Evolutionary conservation across 2,329 filamentous ascomycete species (phyloP).

Genomic region (Balansia obtecta): DNA sequence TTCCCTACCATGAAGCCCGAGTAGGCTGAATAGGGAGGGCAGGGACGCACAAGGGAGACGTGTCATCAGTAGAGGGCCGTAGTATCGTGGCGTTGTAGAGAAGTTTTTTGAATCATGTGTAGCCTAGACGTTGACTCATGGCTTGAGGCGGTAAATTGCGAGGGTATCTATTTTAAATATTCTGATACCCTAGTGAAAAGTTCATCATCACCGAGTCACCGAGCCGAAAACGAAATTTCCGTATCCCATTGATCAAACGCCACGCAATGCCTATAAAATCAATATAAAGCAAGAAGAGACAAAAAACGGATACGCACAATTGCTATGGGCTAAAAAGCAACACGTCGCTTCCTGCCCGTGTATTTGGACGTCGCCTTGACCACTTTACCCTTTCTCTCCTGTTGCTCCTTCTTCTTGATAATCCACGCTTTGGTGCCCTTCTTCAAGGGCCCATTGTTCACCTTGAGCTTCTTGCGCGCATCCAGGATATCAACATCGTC

Average conservation of each 20-base stretch:
- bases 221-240: background rate
- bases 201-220: slow-evolving; percentile 2
- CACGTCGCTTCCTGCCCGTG: slow-evolving; percentile 75
- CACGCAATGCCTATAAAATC: slow-evolving; percentile 13
- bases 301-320: slow-evolving; percentile 1
- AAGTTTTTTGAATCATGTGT: too few relatives aligned
- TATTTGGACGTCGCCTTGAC: slow-evolving; percentile 90
- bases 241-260: slow-evolving; percentile 10
- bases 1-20: slow-evolving; percentile 99
- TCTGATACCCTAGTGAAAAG: slow-evolving; percentile 3
- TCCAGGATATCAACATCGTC: slow-evolving; percentile 76
- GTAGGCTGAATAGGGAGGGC: slow-evolving; percentile 10
- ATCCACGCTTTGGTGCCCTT: slow-evolving; percentile 85
- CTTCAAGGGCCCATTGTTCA: slow-evolving; percentile 41
- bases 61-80: background rate
- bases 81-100: background rate
- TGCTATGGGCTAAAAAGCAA: slow-evolving; percentile 48
- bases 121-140: background rate
- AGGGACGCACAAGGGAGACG: slow-evolving; percentile 13
- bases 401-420: slow-evolving; percentile 77
- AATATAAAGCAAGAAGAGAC: background rate
- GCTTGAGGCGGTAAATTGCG: background rate
- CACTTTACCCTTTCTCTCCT: slow-evolving; percentile 88
- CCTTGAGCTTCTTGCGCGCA: slow-evolving; percentile 38
- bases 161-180: slow-evolving; percentile 9